Evolutionary conservation across 768 basidiomycete species (phyloP).

Genomic region (Hortiboletus campestris): DNA sequence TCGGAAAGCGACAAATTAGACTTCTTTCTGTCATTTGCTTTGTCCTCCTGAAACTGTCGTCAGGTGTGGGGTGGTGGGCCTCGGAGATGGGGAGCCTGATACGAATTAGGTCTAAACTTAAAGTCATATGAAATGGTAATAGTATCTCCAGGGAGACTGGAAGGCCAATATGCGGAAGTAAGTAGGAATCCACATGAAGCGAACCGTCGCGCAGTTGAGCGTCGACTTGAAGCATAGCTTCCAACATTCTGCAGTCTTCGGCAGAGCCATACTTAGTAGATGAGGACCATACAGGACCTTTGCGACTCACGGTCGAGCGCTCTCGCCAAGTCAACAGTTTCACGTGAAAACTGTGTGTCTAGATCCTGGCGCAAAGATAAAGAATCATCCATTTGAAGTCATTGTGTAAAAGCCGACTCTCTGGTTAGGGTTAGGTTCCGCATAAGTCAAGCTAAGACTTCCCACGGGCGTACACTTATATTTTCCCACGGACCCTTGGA

Average conservation of each 20-base stretch:
- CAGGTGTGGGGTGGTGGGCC: not conserved
- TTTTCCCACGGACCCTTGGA: no score
- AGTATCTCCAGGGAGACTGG: not conserved
- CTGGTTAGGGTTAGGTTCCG: no score
- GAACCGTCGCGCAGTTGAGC: no score
- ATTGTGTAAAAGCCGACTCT: no score
- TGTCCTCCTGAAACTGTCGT: constrained; percentile 1
- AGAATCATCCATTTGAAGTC: no score
- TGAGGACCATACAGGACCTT: no score
- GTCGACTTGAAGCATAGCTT: no score
- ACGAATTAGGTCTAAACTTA: not conserved
- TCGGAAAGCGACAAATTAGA: not conserved
- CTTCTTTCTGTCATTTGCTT: not conserved
- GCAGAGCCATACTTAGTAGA: not conserved
- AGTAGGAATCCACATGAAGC: not conserved
- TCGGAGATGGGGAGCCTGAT: not conserved
- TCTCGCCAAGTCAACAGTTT: not conserved
- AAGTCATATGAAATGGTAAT: not conserved
- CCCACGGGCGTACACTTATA: no score
- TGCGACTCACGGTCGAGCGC: no score
- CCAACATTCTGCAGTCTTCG: not conserved
- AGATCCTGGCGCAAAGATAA: not conserved
- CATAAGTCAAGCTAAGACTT: no score
- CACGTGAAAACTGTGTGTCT: not conserved
- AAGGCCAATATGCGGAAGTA: not conserved